phyloP scores from a whole-genome alignment of 75 land plant species.

The Larix kaempferi region DNA sequence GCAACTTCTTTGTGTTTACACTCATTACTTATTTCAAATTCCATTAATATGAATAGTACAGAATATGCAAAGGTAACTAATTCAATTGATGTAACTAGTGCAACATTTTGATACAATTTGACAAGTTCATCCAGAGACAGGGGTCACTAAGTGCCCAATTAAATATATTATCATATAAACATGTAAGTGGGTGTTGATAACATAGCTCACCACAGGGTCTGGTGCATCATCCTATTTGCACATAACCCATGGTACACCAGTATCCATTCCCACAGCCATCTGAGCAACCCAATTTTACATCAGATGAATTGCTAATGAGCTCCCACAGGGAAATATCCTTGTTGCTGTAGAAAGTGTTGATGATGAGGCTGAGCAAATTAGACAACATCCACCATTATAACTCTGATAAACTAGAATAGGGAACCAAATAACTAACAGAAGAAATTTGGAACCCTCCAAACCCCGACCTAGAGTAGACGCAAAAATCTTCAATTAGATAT shows the following conservation, averaged over 20 bases:
- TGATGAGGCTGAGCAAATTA: no score
- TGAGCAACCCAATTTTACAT: constrained; percentile 87
- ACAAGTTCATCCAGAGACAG: neutral
- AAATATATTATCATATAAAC: neutral
- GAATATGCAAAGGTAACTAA: neutral
- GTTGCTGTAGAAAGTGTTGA: no score
- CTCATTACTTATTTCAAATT: neutral
- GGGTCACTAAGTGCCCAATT: neutral
- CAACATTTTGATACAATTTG: neutral
- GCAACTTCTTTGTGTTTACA: neutral
- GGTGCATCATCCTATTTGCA: constrained; percentile 96
- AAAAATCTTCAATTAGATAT: no score
- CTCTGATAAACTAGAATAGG: no score
- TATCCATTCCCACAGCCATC: constrained; percentile 77
- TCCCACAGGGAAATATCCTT: no score
- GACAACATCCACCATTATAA: no score
- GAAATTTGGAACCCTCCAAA: no score
- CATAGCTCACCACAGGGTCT: constrained; percentile 59
- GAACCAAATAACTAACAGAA: no score
- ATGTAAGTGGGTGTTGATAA: neutral
- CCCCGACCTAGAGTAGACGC: no score
- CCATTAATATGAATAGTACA: neutral
- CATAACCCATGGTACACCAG: constrained; percentile 98
- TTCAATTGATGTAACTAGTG: neutral
- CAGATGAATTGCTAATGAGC: no score